These are phyloP conservation scores for Orbilia brochopaga DNA, from an alignment of 2,329 filamentous ascomycete genomes.

Conservation along the genomic window DNA sequence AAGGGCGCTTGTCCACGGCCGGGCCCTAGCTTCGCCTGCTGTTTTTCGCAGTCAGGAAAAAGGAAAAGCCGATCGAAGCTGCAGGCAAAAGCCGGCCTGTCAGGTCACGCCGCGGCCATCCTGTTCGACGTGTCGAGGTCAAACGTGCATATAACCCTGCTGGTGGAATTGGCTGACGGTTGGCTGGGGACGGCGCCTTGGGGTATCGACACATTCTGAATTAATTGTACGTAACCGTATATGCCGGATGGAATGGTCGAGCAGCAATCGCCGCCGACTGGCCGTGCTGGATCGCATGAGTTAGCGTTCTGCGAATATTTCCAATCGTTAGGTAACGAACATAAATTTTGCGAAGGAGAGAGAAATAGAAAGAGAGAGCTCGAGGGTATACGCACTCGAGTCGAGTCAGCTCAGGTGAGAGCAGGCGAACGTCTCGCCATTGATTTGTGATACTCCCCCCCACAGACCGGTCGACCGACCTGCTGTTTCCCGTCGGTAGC, in stretches of 20 bases:
- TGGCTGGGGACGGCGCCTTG: background rate
- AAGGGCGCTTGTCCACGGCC: background rate
- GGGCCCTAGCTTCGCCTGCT: background rate
- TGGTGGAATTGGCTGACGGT: background rate
- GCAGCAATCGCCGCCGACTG: too few species aligned
- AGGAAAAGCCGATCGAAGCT: constrained; percentile 7
- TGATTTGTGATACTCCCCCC: too few species aligned
- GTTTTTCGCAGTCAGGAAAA: constrained; percentile 2
- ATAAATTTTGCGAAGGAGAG: too few species aligned
- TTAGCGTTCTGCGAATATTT: too few species aligned
- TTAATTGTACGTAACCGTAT: constrained; percentile 5
- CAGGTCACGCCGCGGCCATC: constrained; percentile 3
- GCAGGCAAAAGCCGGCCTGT: constrained; percentile 2
- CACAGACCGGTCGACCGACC: too few species aligned
- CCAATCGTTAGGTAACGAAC: too few species aligned
- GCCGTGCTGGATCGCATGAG: too few species aligned
- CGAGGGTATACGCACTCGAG: too few species aligned
- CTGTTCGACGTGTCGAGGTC: constrained; percentile 7
- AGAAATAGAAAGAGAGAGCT: too few species aligned
- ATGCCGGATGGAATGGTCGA: background rate
- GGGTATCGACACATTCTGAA: background rate
- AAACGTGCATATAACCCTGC: background rate
- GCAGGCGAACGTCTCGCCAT: background rate
- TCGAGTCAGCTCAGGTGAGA: background rate
- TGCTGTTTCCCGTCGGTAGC: too few species aligned